phyloP scores from a whole-genome alignment of 2,329 filamentous ascomycete genomes.

The Fusarium devonianum region DNA sequence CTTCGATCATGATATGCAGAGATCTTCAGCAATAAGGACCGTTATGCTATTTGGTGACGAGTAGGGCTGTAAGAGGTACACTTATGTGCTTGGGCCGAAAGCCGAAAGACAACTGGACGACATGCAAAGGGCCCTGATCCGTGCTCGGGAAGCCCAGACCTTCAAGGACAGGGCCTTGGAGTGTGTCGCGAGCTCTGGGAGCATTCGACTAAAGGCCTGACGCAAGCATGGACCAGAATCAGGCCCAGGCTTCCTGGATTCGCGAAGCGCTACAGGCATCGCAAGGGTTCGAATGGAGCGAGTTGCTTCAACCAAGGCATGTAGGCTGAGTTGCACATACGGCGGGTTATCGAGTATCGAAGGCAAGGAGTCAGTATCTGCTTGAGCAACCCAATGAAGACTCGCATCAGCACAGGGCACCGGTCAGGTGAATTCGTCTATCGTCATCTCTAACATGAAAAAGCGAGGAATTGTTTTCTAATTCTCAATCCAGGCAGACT shows the following conservation, averaged over 20 bases:
- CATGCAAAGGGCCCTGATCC: slow-evolving; percentile 21
- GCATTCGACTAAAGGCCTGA: background rate
- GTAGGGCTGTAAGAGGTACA: slow-evolving; percentile 16
- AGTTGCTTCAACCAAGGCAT: slow-evolving; percentile 34
- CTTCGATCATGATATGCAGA: background rate
- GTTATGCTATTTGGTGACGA: background rate
- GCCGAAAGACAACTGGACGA: slow-evolving; percentile 17
- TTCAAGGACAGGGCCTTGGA: background rate
- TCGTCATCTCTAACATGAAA: background rate
- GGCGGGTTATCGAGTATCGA: slow-evolving; percentile 7
- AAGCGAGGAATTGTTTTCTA: background rate
- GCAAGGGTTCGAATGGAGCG: slow-evolving; percentile 32
- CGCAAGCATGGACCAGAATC: slow-evolving; percentile 26
- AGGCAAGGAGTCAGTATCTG: no score
- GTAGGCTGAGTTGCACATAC: slow-evolving; percentile 16
- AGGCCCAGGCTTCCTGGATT: slow-evolving; percentile 21
- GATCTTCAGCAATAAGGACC: background rate
- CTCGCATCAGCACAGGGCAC: no score
- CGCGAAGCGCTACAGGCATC: slow-evolving; percentile 22
- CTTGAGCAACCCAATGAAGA: no score
- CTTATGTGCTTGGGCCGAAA: slow-evolving; percentile 6
- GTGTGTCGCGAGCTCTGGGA: slow-evolving; percentile 2
- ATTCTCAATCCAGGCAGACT: background rate
- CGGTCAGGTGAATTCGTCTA: slow-evolving; percentile 8
- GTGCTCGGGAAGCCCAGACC: slow-evolving; percentile 12